Conservation (phyloP, 2,329 filamentous ascomycete species). For the Waltergamsia citrina region DNA sequence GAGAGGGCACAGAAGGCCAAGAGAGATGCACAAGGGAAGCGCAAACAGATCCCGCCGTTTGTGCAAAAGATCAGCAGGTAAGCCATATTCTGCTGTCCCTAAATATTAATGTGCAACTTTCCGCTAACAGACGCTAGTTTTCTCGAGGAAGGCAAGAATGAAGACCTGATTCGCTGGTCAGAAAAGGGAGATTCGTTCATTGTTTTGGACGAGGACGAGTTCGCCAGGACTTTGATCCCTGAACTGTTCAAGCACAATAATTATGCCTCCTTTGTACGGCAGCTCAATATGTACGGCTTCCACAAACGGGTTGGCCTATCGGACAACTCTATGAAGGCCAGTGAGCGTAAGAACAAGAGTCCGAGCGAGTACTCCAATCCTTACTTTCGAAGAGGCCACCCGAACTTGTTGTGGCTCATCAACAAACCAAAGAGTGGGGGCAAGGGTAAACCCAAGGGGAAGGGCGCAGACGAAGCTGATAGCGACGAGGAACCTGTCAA, state of each 20-base stretch:
- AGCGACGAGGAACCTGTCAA: conserved; percentile 44
- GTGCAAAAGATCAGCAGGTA: conserved; percentile 97
- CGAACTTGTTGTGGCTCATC: conserved; percentile 90
- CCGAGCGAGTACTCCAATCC: conserved; percentile 97
- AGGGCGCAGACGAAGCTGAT: conserved; percentile 49
- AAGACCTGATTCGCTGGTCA: conserved; percentile 93
- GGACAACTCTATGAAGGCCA: conserved; percentile 96
- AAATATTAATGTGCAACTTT: background rate
- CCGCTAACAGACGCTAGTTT: conserved; percentile 49
- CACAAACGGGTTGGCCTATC: conserved; percentile 91
- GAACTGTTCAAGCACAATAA: conserved; percentile 99
- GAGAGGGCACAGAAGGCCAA: conserved; percentile 73
- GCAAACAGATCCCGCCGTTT: conserved; percentile 95
- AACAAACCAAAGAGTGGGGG: conserved; percentile 81
- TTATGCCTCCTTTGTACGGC: conserved; percentile 91
- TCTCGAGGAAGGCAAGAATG: conserved; percentile 85
- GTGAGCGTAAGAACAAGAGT: conserved; percentile 93
- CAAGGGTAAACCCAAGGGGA: conserved; percentile 38
- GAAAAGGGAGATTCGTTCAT: conserved; percentile 95
- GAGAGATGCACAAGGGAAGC: conserved; percentile 77
- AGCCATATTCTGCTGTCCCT: conserved; percentile 17
- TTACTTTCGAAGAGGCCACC: conserved; percentile 88
- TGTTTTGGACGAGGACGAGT: conserved; percentile 94
- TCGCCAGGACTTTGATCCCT: conserved; percentile 91
- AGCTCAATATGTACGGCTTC: conserved; percentile 96